These are phyloP conservation scores for Cryptosporidium tyzzeri DNA, from an alignment of 169 alveolate genomes.

Conservation along the genomic window DNA sequence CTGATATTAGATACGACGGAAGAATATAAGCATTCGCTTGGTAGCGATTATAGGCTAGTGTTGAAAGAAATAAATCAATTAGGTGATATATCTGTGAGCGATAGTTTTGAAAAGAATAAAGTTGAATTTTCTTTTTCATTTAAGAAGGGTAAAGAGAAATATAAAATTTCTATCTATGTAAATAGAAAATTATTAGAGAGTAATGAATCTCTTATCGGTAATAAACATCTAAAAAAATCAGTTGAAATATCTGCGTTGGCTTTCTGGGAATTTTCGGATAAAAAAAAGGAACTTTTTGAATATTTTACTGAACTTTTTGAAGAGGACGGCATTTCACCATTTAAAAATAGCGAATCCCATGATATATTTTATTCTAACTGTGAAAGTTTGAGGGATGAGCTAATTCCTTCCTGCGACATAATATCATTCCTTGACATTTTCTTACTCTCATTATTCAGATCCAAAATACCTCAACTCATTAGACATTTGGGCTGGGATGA, in stretches of 20 bases:
- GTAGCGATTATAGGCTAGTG: slow-evolving; percentile 33
- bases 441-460: slow-evolving; percentile 31
- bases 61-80: slow-evolving; percentile 13
- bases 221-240: neutral
- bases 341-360: slow-evolving; percentile 14
- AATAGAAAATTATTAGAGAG: slow-evolving; percentile 1
- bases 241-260: slow-evolving; percentile 1
- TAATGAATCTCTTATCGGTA: neutral
- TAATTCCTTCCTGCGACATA: slow-evolving; percentile 44
- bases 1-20: slow-evolving; percentile 22
- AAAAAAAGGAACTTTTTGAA: slow-evolving; percentile 34
- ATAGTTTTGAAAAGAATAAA: neutral
- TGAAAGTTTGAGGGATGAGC: slow-evolving; percentile 21
- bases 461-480: slow-evolving; percentile 5
- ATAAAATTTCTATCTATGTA: slow-evolving; percentile 2
- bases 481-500: slow-evolving; percentile 1
- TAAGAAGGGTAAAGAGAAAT: neutral
- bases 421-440: slow-evolving; percentile 46
- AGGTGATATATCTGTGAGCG: neutral
- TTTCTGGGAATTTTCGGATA: neutral
- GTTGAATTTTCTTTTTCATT: slow-evolving; percentile 1
- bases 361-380: slow-evolving; percentile 12
- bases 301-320: slow-evolving; percentile 9
- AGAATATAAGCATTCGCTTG: slow-evolving; percentile 40
- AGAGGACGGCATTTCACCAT: too few relatives aligned